phyloP scores from a whole-genome alignment of 805 yeast genomes.

The Teunomyces aglyptinius region DNA sequence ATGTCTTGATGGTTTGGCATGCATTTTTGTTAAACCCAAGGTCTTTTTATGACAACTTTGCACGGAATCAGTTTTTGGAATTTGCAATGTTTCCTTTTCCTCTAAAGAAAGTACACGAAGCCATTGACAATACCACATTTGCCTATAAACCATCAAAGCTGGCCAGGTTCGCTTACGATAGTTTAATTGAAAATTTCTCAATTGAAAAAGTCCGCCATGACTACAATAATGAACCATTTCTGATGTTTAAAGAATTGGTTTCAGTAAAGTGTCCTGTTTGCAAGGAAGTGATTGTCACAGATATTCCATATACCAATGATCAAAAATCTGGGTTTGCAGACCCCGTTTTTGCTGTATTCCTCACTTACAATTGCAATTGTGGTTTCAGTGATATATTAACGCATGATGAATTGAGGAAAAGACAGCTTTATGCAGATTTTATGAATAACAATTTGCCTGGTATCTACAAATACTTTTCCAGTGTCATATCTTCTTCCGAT shows the following conservation, averaged over 20 bases:
- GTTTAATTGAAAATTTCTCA: neutral
- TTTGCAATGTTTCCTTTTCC: constrained; percentile 21
- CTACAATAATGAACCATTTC: neutral
- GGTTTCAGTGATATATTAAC: constrained; percentile 11
- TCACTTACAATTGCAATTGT: constrained; percentile 11
- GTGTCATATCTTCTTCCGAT: constrained; percentile 6
- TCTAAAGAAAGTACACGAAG: constrained; percentile 7
- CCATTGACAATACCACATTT: constrained; percentile 12
- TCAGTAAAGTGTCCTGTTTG: constrained; percentile 16
- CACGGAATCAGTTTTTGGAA: constrained; percentile 13
- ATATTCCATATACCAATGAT: constrained; percentile 11
- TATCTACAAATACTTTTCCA: constrained; percentile 9
- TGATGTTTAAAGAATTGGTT: constrained; percentile 7
- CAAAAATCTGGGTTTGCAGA: constrained; percentile 15
- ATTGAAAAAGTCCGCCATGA: neutral
- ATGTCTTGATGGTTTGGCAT: constrained; percentile 25
- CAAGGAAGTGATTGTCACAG: constrained; percentile 6
- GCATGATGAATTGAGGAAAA: constrained; percentile 21
- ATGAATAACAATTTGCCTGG: constrained; percentile 6
- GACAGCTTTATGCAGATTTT: constrained; percentile 17
- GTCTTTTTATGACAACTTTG: constrained; percentile 14
- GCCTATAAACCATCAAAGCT: constrained; percentile 2
- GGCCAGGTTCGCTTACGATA: neutral
- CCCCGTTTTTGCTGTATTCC: constrained; percentile 7
- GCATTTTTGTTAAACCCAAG: constrained; percentile 20